Evolutionary conservation across 139 green algal genomes (phyloP).

Genomic region (Chlamydomonas eustigma): DNA sequence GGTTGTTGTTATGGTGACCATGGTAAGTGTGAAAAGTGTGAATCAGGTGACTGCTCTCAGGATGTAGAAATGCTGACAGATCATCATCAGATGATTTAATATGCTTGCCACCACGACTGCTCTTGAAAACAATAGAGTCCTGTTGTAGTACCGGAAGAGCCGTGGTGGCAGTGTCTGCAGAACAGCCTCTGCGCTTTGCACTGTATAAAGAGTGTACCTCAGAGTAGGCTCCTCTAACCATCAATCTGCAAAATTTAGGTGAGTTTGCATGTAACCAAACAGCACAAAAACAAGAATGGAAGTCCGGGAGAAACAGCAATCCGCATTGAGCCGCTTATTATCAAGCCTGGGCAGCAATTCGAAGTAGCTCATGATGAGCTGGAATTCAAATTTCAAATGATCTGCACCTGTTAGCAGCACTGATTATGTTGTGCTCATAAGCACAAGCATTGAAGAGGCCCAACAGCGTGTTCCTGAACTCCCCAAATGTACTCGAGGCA

Average conservation of each 20-base stretch:
- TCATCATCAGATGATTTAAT: neutral
- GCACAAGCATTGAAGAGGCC: conserved; percentile 28
- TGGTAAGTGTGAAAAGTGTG: no score
- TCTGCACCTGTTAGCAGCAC: conserved; percentile 21
- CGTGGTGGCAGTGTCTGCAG: neutral
- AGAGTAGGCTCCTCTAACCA: neutral
- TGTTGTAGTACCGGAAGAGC: neutral
- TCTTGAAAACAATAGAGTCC: neutral
- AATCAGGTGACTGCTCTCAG: no score
- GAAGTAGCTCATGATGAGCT: no score
- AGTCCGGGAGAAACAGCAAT: neutral
- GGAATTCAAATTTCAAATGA: neutral
- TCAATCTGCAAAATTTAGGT: neutral
- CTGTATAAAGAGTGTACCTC: neutral
- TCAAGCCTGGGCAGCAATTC: neutral
- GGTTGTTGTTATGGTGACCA: neutral
- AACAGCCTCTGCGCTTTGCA: neutral
- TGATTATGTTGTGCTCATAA: conserved; percentile 30
- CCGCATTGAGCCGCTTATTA: neutral
- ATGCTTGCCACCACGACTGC: neutral
- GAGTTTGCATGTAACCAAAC: neutral
- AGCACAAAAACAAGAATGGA: neutral
- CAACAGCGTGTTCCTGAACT: conserved; percentile 32
- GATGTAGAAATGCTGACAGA: no score
- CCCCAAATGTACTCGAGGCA: conserved; percentile 18